Percentiles rank a stretch among this genome's conserved stretches.
Evolutionary conservation across 2,329 filamentous ascomycete species (phyloP).

Genomic region (Colletotrichum lentis): DNA sequence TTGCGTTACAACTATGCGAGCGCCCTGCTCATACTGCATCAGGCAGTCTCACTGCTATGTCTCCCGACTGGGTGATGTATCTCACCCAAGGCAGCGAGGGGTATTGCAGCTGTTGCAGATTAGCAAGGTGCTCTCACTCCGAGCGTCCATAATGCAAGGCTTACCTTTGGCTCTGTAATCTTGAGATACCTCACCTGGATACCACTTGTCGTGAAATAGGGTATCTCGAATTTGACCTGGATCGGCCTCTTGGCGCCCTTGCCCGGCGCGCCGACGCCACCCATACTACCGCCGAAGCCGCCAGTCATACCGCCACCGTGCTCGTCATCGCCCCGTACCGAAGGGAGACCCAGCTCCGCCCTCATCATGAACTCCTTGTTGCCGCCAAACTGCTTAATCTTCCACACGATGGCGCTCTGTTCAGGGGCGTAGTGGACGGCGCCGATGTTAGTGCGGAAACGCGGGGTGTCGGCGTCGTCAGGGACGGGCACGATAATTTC

Average conservation of each 20-base stretch:
- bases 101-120: conserved; percentile 81
- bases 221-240: conserved; percentile 99
- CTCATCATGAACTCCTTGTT: conserved; percentile 99
- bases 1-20: not conserved
- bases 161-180: conserved; percentile 98
- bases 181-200: conserved; percentile 99
- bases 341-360: conserved; percentile 91
- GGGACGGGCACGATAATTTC: conserved; percentile 97
- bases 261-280: conserved; percentile 76
- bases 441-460: conserved; percentile 97
- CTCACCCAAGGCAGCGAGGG: conserved; percentile 96
- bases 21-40: conserved; percentile 72
- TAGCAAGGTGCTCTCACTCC: conserved; percentile 18
- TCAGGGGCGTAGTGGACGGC: conserved; percentile 97
- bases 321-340: conserved; percentile 93
- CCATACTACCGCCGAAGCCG: conserved; percentile 96
- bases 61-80: conserved; percentile 97
- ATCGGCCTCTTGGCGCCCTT: conserved; percentile 95
- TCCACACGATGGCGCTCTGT: conserved; percentile 98
- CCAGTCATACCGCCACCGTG: conserved; percentile 97
- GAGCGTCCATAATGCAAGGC: conserved; percentile 43
- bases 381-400: conserved; percentile 99
- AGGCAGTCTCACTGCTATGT: conserved; percentile 94
- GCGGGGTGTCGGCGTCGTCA: conserved; percentile 93
- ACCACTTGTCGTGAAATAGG: conserved; percentile 99